Evolutionary conservation across 352 stramenopile species (phyloP), one percentile per base, ranked within the genome.

Genomic region (Phytopythium kandeliae): DNA sequence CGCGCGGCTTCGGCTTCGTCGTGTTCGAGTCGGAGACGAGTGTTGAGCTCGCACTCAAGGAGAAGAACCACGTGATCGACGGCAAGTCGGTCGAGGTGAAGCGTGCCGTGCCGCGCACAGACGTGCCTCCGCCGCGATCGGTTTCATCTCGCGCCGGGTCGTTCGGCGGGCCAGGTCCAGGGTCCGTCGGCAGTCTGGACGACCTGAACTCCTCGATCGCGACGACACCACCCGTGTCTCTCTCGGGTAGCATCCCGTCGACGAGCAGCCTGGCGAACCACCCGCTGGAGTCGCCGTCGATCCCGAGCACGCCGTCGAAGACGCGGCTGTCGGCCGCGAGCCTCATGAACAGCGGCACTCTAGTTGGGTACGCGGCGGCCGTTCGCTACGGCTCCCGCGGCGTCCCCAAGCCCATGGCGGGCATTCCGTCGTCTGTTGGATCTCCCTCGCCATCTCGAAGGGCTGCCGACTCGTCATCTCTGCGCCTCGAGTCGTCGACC

Each of bases 1-100:
- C 85, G 24, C 69, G 89, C 42, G 90, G 89, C 54, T 97, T 97
- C 72, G 90, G 90, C 7, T 97, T 97, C 69, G 89, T 97, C 41
- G 91, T 97, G 53, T 97, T 97, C 55, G 90, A 97, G 58, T 86
- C 57, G 21, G 86, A 96, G 53, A 63, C 66, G 43, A 95, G 78
- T 49, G 90, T 96, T 22, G 85, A 96, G 48, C 51, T 85, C 21
- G 89, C 96, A 22, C 67, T 97, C 35, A 72, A 94, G 51, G 84
- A 92, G 36, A 81, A 79, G 50, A 89, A 86, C 44, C 90, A 97
- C 60, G 74, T 96, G 38, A 94, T 97, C 46, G 88, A 97, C 62
- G 79, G 85, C 51, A 97, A 97, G 76, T 89, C 83, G 26, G 85
- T 95, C 24, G 85, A 95, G 58, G 85, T 95, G 8, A 95, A 95